phyloP scores from a whole-genome alignment of 371 early-diverging fungal genomes.

The Mucor piriformis region DNA sequence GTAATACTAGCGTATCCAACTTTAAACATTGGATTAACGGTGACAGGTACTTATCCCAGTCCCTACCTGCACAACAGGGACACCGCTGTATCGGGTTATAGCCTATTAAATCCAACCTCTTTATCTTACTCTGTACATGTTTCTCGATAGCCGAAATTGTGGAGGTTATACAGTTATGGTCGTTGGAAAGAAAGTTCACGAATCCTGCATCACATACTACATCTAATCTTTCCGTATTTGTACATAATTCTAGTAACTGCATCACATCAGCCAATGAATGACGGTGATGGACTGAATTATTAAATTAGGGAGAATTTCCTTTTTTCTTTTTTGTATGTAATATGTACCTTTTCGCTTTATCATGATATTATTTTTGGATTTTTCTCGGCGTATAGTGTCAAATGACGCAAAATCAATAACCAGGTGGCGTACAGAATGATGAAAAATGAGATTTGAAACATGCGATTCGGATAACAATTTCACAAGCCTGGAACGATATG shows the following conservation, averaged over 20 bases:
- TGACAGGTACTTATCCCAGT: slow-evolving; percentile 25
- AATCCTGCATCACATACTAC: slow-evolving; percentile 29
- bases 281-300: slow-evolving; percentile 10
- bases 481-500: slow-evolving; percentile 9
- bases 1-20: slow-evolving; percentile 18
- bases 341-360: slow-evolving; percentile 7
- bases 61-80: slow-evolving; percentile 32
- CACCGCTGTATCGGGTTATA: slow-evolving; percentile 29
- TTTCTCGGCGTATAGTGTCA: slow-evolving; percentile 15
- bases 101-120: slow-evolving; percentile 17
- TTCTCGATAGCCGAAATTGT: background rate
- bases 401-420: slow-evolving; percentile 27
- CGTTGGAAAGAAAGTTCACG: background rate
- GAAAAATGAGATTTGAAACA: slow-evolving; percentile 2
- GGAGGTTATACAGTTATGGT: background rate
- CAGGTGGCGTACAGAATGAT: slow-evolving; percentile 14
- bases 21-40: slow-evolving; percentile 9
- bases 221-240: slow-evolving; percentile 20
- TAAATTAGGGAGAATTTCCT: background rate
- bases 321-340: background rate
- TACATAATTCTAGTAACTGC: slow-evolving; percentile 15
- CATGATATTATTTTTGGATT: background rate
- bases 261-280: background rate
- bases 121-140: slow-evolving; percentile 5
- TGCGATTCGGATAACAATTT: slow-evolving; percentile 14